These are phyloP conservation scores for Salix purpurea DNA, from an alignment of 345 rosid species.

Conservation along the genomic window DNA sequence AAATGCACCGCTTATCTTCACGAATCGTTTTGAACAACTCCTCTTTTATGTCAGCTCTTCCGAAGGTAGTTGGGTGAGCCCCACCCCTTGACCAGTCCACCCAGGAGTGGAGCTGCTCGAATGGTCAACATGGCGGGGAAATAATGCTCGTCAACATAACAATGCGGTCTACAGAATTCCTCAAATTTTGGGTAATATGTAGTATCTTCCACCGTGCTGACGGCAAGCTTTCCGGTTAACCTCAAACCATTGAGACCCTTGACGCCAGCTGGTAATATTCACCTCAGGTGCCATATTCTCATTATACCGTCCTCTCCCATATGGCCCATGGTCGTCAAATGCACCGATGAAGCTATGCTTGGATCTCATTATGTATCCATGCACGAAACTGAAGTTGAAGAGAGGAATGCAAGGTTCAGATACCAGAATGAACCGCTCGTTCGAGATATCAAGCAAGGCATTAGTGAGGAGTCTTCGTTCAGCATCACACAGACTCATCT, in stretches of 20 bases:
- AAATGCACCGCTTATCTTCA: conserved; percentile 44
- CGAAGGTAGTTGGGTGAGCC: conserved; percentile 89
- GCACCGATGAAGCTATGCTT: conserved; percentile 74
- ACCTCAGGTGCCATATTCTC: conserved; percentile 76
- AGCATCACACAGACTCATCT: conserved; percentile 95
- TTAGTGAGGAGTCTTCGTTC: conserved; percentile 89
- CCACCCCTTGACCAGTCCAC: conserved; percentile 99
- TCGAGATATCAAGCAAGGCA: conserved; percentile 81
- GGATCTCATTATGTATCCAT: conserved; percentile 59
- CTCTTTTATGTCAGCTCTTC: conserved; percentile 57
- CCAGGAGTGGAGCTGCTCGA: conserved; percentile 52
- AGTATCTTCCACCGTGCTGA: conserved; percentile 59
- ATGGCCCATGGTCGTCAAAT: conserved; percentile 84
- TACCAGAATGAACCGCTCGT: conserved; percentile 82
- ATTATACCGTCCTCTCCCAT: conserved; percentile 81
- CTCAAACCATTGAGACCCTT: conserved; percentile 97
- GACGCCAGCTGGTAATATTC: conserved; percentile 68
- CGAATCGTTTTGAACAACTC: conserved; percentile 51
- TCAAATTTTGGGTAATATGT: conserved; percentile 60
- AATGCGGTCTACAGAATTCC: conserved; percentile 74
- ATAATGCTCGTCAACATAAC: conserved; percentile 93
- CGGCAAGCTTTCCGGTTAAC: conserved; percentile 66
- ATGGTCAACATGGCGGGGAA: conserved; percentile 93
- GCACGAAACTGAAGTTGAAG: conserved; percentile 62
- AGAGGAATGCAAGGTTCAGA: conserved; percentile 97